Base-by-base conservation (phyloP, 1,284 basidiomycete species). In the Mycena citricolor region DNA sequence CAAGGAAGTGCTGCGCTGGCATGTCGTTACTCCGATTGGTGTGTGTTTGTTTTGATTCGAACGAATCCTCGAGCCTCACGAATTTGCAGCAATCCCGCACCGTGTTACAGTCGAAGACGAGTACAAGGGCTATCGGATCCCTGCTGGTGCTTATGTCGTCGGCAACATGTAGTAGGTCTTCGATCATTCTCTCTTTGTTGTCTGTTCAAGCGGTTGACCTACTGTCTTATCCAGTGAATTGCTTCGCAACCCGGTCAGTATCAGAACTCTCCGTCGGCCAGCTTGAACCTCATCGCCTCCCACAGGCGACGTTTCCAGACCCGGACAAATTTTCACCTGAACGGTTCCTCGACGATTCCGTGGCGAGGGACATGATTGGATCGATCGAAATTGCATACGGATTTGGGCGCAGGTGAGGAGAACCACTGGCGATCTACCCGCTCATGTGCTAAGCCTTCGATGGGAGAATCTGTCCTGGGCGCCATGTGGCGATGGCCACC, bases 1-100 rank as follows among this genome's bases (percentile, higher is more conserved):
- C 2, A 65, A 67, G 44, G 73, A 74, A 46, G 56, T 59, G 0
- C 44, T 69, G 21, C 52, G 71, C 10, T 73, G 70, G 69, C 55
- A 60, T 30, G 50, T 51, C 37, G 55, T 60, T 1, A 31, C 37
- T 21, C 45, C 50, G 1, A 13, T 47, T 5, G 33, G 44, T 47
- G 12, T 12, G 44, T 36, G 16, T 6, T 20, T 19, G 4, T n/a
- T 23, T n/a, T n/a, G n/a, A n/a, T n/a, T n/a, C n/a, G n/a, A n/a
- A n/a, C n/a, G n/a, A n/a, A n/a, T n/a, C n/a, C n/a, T n/a, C n/a
- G n/a, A n/a, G n/a, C n/a, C n/a, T n/a, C n/a, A n/a, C n/a, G n/a
- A n/a, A n/a, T n/a, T n/a, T n/a, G 16, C 8, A 45, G 43, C 20
- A 1, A 23, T 37, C 4, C 39, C 45, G 4, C 42, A 44, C 22